Conservation (phyloP, 495 filamentous ascomycete genomes). For the Talaromyces liani region DNA sequence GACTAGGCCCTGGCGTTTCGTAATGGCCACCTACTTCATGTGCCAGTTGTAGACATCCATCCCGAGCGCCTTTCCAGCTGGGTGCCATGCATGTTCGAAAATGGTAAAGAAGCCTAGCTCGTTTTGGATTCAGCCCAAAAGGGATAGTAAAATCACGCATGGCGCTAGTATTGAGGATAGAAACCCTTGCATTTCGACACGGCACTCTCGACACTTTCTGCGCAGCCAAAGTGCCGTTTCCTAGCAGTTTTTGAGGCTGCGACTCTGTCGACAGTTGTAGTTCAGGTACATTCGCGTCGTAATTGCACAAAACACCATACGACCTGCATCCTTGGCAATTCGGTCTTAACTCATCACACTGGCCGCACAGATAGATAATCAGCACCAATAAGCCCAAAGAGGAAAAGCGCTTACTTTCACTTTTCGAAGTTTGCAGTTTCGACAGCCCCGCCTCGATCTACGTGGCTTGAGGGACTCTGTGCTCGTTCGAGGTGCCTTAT, state of each 20-base stretch:
- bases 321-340: conserved; percentile 25
- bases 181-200: background rate
- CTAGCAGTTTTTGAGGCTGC: background rate
- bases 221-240: background rate
- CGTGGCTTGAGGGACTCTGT: background rate
- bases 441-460: conserved; percentile 24
- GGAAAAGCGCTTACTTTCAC: conserved; percentile 30
- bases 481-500: background rate
- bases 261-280: conserved; percentile 19
- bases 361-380: background rate
- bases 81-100: background rate
- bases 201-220: background rate
- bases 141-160: background rate
- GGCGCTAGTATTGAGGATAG: background rate
- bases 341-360: conserved; percentile 35
- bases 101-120: background rate
- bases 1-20: no score
- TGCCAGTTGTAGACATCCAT: background rate
- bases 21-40: background rate
- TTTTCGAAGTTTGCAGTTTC: conserved; percentile 43
- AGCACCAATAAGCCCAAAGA: background rate
- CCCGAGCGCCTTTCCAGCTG: background rate
- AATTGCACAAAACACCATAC: conserved; percentile 33
- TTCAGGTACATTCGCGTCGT: conserved; percentile 18
- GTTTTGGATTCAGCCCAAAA: background rate